Conservation (phyloP, 169 alveolate species). For the Amoebophrya sp. region DNA sequence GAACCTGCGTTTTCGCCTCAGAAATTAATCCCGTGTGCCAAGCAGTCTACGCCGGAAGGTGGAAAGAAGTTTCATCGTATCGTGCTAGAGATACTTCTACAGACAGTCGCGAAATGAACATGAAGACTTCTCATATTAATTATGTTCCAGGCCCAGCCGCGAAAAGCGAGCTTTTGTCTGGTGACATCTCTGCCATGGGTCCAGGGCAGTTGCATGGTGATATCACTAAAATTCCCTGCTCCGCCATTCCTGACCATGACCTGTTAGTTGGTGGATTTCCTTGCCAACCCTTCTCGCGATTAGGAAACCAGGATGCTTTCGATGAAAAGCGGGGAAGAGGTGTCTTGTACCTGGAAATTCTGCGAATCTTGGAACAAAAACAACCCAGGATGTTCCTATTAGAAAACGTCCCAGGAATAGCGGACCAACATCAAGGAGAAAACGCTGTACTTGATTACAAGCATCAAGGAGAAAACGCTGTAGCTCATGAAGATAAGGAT, state of each 20-base stretch:
- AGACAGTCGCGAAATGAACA: not conserved
- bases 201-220: not conserved
- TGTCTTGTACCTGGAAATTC: conserved; percentile 33
- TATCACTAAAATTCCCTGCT: not conserved
- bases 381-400: conserved; percentile 28
- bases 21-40: conserved; percentile 35
- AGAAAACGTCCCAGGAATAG: conserved; percentile 44
- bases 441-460: not conserved
- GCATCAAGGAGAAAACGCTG: not conserved
- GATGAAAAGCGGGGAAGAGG: conserved; percentile 39
- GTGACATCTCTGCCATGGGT: not conserved
- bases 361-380: conserved; percentile 31
- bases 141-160: not conserved
- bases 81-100: too few species aligned
- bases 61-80: not conserved
- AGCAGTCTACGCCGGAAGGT: not conserved
- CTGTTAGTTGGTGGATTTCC: conserved; percentile 42
- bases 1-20: conserved; percentile 43
- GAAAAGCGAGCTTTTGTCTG: not conserved
- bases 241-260: not conserved
- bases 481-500: not conserved
- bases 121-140: not conserved
- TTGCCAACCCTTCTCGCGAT: conserved; percentile 40
- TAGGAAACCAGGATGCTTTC: conserved; percentile 39
- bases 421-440: not conserved